Percentiles rank a stretch among this genome's conserved stretches.
Evolutionary conservation across 2,329 filamentous ascomycete species (phyloP).

Genomic region (Mollisia scopiformis): DNA sequence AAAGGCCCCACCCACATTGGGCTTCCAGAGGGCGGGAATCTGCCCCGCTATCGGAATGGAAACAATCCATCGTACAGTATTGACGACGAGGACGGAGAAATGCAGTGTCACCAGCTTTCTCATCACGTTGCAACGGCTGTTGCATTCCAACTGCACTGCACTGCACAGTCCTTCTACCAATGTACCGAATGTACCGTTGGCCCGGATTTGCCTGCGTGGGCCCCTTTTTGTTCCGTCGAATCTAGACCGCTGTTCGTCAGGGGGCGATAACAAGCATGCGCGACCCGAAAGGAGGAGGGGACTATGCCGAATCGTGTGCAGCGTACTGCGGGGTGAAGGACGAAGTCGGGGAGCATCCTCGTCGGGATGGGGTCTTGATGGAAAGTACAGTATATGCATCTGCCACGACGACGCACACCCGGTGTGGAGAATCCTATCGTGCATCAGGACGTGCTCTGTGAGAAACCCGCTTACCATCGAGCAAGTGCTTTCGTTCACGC

Average conservation of each 20-base stretch:
- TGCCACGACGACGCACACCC: neutral
- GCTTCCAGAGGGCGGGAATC: neutral
- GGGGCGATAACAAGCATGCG: neutral
- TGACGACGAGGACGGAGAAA: neutral
- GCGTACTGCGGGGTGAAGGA: neutral
- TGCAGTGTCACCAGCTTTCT: neutral
- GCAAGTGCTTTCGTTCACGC: too few species aligned
- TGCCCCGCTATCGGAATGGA: neutral
- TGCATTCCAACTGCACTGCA: neutral
- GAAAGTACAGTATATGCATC: neutral
- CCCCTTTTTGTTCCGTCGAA: neutral
- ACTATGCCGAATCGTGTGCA: neutral
- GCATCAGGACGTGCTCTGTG: neutral
- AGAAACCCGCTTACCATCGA: too few species aligned
- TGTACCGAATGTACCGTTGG: neutral
- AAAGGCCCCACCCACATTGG: neutral
- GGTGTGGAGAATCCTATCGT: neutral
- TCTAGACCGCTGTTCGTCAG: neutral
- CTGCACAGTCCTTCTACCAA: too few species aligned
- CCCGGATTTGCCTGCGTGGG: neutral
- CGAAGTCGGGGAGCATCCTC: neutral
- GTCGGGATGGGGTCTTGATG: neutral
- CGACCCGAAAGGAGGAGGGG: neutral
- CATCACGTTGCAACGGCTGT: neutral
- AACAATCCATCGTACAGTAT: neutral